Evolutionary conservation across 768 basidiomycete species (phyloP), one percentile per base, ranked within the genome.

Genomic region (Serendipita vermifera): DNA sequence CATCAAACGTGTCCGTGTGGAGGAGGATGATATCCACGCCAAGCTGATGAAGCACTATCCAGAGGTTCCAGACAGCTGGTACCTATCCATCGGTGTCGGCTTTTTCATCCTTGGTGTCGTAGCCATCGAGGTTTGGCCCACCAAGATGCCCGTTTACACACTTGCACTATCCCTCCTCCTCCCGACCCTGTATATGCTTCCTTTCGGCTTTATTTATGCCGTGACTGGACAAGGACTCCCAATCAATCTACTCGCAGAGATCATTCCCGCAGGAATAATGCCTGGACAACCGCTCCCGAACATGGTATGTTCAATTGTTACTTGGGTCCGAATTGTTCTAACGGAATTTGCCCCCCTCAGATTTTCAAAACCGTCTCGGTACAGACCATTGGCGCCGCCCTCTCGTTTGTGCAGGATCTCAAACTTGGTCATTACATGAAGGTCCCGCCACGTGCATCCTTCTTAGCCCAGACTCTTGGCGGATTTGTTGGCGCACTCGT

Each of bases 91-190:
- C 15, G 68, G 77, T 43, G 64, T 67, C 26, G 36, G 68, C 6
- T 71, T 69, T 13, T 60, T 72, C 55, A 61, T 59, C 2, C 38
- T 74, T 7, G 67, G 68, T 4, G 65, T 75, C 36, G 60, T 66
- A 13, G 61, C 66, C 24, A 64, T 74, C 20, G 66, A 70, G 56
- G 71, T 72, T 6, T 73, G 65, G 57, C 78, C 69, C 0, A 90
- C 88, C 1, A 74, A 77, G 35, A 74, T 94, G 26, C 75, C 75
- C 0, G 68, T 75, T 5, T 77, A 72, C 70, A 64, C 66, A 0
- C 64, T 74, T 14, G 5, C 73, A 26, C 29, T 76, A 3, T 58
- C 71, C 1, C 40, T 75, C 7, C 5, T 69, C 2, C 36, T 76
- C 2, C 68, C 70, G 0, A 59, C 67, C 32, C 57, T 75, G 24